Conservation (phyloP, 495 filamentous ascomycete species). For the Lineolata rhizophorae region DNA sequence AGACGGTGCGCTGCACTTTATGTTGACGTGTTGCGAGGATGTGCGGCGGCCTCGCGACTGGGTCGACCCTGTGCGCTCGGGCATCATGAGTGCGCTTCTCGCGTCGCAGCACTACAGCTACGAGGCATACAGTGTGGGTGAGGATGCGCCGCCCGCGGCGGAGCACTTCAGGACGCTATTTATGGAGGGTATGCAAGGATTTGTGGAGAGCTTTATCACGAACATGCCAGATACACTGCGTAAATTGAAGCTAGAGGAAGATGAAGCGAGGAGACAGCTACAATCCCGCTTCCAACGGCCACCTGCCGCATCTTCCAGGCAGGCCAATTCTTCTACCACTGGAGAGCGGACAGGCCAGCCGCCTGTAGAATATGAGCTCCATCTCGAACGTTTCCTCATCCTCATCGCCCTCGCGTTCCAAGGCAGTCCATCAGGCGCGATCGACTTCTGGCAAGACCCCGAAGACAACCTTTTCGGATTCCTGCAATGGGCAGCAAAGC, state of each 20-base stretch:
- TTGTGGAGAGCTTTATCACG: conserved; percentile 75
- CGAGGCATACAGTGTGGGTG: too few relatives aligned
- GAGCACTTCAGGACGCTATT: conserved; percentile 38
- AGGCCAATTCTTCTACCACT: too few relatives aligned
- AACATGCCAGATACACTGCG: conserved; percentile 88
- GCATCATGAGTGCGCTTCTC: conserved; percentile 54
- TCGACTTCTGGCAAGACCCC: conserved; percentile 70
- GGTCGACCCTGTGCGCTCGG: conserved; percentile 57
- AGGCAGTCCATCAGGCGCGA: conserved; percentile 54
- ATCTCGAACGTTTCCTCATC: conserved; percentile 77
- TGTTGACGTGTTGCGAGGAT: conserved; percentile 63
- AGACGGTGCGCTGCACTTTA: conserved; percentile 80
- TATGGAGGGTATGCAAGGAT: conserved; percentile 62
- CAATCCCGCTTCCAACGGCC: conserved; percentile 24
- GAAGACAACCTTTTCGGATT: conserved; percentile 87
- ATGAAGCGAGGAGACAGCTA: conserved; percentile 56
- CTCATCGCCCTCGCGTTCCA: conserved; percentile 86
- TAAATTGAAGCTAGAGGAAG: conserved; percentile 68
- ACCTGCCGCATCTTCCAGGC: too few relatives aligned
- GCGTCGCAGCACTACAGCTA: too few relatives aligned
- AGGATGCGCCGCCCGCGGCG: conserved; percentile 44
- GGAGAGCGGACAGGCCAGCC: too few relatives aligned
- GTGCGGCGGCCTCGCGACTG: conserved; percentile 51
- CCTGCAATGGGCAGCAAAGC: conserved; percentile 78
- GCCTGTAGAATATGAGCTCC: conserved; percentile 61